phyloP scores from a whole-genome alignment of 306 rosid species.

The Corylus americana region DNA sequence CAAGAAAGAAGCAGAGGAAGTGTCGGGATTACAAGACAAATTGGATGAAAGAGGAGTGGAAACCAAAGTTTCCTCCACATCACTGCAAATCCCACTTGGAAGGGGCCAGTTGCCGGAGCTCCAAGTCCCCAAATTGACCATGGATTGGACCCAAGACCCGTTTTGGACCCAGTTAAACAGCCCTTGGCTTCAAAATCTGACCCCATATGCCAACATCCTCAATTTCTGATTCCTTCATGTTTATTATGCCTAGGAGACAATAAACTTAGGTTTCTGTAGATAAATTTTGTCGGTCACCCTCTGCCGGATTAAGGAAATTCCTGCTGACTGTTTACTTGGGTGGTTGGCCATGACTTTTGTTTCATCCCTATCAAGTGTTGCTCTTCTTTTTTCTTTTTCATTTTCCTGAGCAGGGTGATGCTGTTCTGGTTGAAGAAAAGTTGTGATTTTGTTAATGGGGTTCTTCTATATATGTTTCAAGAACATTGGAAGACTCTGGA shows the following conservation, averaged over 20 bases:
- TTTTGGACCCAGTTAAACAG: constrained; percentile 72
- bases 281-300: constrained; percentile 7
- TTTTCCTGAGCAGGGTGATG: too few relatives aligned
- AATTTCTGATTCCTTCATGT: constrained; percentile 40
- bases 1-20: constrained; percentile 48
- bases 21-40: not conserved
- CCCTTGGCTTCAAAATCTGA: constrained; percentile 76
- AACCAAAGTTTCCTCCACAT: constrained; percentile 26
- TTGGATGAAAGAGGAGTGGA: constrained; percentile 20
- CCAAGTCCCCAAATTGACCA: constrained; percentile 50
- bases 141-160: constrained; percentile 80
- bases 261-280: constrained; percentile 23
- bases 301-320: not conserved
- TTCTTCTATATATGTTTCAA: too few relatives aligned
- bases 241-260: not conserved
- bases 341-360: not conserved
- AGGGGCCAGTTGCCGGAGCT: constrained; percentile 57
- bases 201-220: constrained; percentile 58
- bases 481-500: not conserved
- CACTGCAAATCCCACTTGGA: constrained; percentile 45
- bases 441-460: not conserved
- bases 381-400: too few relatives aligned
- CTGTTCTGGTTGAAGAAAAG: not conserved
- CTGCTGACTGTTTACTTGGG: not conserved
- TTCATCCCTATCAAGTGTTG: not conserved